phyloP scores from a whole-genome alignment of 495 filamentous ascomycete species.

The Aspergillus taichungensis region DNA sequence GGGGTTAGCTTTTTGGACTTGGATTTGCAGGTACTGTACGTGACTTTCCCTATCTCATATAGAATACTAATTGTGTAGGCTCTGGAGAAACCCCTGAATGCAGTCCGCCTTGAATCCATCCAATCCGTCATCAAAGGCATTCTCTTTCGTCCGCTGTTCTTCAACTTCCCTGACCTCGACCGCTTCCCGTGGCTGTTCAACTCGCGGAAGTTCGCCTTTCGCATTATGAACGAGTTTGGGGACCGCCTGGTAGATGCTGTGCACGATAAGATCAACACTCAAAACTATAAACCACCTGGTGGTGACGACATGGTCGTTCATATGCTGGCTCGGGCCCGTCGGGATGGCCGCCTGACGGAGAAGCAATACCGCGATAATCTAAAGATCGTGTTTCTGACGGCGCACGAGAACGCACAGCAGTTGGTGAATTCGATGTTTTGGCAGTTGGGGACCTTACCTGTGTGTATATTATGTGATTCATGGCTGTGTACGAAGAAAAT shows the following conservation, averaged over 20 bases:
- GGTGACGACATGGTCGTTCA: conserved; percentile 11
- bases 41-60: background rate
- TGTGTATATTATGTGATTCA: background rate
- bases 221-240: conserved; percentile 22
- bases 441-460: conserved; percentile 17
- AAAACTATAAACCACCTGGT: background rate
- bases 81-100: no score
- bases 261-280: background rate
- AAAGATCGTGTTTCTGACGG: conserved; percentile 25
- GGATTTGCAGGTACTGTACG: conserved; percentile 11
- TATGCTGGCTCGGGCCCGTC: conserved; percentile 15
- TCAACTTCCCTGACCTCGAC: no score
- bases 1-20: conserved; percentile 9
- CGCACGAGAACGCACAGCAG: conserved; percentile 27
- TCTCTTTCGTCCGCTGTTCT: no score
- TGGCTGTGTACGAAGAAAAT: no score
- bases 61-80: background rate
- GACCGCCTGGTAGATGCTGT: conserved; percentile 17
- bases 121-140: no score
- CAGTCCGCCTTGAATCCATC: no score
- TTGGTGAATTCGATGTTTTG: conserved; percentile 24
- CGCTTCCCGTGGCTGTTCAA: no score
- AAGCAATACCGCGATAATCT: conserved; percentile 28
- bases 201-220: no score
- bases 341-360: conserved; percentile 14